These are phyloP conservation scores for Malania oleifera DNA, from an alignment of 164 flowering plant genomes.

Conservation along the genomic window DNA sequence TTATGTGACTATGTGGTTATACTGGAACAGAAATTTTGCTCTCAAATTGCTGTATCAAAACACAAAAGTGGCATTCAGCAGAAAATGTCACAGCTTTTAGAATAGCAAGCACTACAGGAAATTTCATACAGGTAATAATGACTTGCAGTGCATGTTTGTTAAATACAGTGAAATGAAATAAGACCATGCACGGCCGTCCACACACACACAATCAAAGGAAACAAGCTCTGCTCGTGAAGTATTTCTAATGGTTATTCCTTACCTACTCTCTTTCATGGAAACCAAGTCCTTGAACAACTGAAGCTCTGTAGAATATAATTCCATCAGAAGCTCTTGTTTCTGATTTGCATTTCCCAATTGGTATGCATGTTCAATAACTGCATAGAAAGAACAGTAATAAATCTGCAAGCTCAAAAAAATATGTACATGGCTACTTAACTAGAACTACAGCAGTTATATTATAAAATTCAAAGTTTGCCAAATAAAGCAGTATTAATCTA, in stretches of 20 bases:
- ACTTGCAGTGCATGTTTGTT: too few relatives aligned
- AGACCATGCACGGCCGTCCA: too few relatives aligned
- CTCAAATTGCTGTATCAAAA: too few relatives aligned
- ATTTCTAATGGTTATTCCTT: neutral
- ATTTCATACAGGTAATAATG: too few relatives aligned
- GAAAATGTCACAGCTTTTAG: too few relatives aligned
- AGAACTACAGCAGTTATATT: neutral
- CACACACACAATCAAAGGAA: too few relatives aligned
- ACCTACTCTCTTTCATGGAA: conserved; percentile 68
- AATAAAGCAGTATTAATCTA: neutral
- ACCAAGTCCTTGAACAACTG: conserved; percentile 77
- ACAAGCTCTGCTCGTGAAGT: too few relatives aligned
- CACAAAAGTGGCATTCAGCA: too few relatives aligned
- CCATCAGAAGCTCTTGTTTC: conserved; percentile 69
- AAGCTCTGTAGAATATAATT: conserved; percentile 84
- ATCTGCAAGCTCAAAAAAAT: neutral
- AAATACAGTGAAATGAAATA: too few relatives aligned
- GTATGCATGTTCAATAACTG: conserved; percentile 92
- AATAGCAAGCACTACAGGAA: too few relatives aligned
- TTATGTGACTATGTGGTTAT: too few relatives aligned
- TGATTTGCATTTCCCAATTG: conserved; percentile 79
- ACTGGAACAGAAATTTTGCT: too few relatives aligned
- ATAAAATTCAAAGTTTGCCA: neutral
- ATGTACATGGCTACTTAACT: neutral
- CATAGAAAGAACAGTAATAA: neutral